A percentile compares a stretch with the other conserved stretches of the same genome.
phyloP scores from a whole-genome alignment of 2,329 filamentous ascomycete genomes.

The Fusarium sp. region DNA sequence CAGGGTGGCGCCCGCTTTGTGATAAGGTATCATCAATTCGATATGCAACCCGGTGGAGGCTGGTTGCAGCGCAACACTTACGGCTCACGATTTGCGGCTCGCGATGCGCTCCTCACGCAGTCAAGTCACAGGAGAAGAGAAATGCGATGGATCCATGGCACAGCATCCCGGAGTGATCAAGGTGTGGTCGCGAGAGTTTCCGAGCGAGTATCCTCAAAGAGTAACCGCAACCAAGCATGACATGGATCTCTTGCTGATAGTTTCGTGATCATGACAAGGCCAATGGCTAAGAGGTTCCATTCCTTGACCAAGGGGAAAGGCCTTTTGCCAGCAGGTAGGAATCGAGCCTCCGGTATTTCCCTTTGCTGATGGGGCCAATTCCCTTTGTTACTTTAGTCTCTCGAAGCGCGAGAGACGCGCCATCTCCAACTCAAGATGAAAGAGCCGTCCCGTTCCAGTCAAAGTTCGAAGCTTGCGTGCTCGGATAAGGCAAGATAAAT shows the following conservation, averaged over 20 bases:
- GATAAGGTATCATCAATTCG: conserved; percentile 31
- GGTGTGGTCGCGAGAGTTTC: not conserved
- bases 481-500: not conserved
- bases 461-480: not conserved
- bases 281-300: not conserved
- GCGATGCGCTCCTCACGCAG: not conserved
- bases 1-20: conserved; percentile 22
- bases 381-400: not conserved
- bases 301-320: not conserved
- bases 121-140: not conserved
- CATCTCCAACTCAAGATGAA: conserved; percentile 12
- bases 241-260: conserved; percentile 6
- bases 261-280: not conserved
- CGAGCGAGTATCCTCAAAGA: not conserved
- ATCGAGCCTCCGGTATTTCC: not conserved
- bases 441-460: not conserved
- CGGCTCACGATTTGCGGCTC: not conserved
- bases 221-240: not conserved
- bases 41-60: conserved; percentile 3
- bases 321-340: not conserved
- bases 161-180: not conserved
- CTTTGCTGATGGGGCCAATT: not conserved
- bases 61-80: not conserved
- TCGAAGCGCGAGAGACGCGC: not conserved
- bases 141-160: not conserved